Evolutionary conservation across 768 basidiomycete genomes (phyloP).

Genomic region (Brasilioporus rufonigricans): DNA sequence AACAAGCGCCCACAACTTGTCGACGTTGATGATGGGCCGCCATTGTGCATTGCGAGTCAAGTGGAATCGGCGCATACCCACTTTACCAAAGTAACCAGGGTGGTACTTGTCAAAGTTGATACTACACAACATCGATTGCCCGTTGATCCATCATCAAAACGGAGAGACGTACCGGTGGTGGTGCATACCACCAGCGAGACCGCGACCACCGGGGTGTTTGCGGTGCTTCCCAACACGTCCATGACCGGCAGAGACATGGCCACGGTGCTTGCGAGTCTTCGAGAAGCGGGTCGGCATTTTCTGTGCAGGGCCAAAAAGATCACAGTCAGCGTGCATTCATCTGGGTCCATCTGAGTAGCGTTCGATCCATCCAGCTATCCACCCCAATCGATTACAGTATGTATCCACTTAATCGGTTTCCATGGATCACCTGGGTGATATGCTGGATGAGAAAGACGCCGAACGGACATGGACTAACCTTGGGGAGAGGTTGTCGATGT

Average conservation of each 20-base stretch:
- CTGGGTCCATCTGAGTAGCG: conserved; percentile 32
- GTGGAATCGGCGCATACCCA: conserved; percentile 99
- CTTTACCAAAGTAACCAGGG: conserved; percentile 99
- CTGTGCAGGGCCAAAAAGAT: conserved; percentile 31
- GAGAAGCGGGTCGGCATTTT: conserved; percentile 94
- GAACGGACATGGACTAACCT: conserved; percentile 54
- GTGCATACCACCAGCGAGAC: conserved; percentile 99
- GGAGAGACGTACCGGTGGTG: conserved; percentile 82
- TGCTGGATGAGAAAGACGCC: conserved; percentile 12
- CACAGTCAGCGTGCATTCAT: conserved; percentile 18
- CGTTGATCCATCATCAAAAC: not conserved
- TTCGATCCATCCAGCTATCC: conserved; percentile 52
- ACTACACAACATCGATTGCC: conserved; percentile 36
- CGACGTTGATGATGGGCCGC: conserved; percentile 97
- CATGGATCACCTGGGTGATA: conserved; percentile 2
- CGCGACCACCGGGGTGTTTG: conserved; percentile 99
- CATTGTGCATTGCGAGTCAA: conserved; percentile 86
- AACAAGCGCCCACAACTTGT: conserved; percentile 93
- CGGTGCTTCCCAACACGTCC: conserved; percentile 99
- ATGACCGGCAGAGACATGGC: conserved; percentile 99
- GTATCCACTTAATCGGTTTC: conserved; percentile 17
- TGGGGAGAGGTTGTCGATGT: conserved; percentile 54
- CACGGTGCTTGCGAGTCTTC: conserved; percentile 99
- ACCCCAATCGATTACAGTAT: conserved; percentile 25
- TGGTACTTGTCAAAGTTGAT: conserved; percentile 99